A percentile compares a stretch with the other conserved stretches of the same genome.
Evolutionary conservation across 805 yeast species (phyloP).

Genomic region (Torulaspora indica): DNA sequence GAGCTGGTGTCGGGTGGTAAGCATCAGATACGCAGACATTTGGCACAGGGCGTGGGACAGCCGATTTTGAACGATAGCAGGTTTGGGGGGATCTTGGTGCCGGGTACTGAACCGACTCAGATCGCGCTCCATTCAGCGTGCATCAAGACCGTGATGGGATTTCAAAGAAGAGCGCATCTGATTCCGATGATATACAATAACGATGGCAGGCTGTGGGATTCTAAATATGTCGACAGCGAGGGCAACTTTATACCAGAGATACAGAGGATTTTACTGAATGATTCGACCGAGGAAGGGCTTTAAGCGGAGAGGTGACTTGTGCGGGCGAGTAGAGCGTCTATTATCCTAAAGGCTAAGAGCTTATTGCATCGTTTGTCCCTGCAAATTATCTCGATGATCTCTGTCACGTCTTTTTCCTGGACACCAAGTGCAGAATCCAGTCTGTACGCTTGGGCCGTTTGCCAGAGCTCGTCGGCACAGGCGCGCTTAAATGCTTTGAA

Average conservation of each 20-base stretch:
- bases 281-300: slow-evolving; percentile 15
- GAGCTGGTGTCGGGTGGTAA: slow-evolving; percentile 40
- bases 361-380: slow-evolving; percentile 41
- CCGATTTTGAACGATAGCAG: slow-evolving; percentile 35
- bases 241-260: slow-evolving; percentile 29
- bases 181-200: slow-evolving; percentile 26
- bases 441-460: slow-evolving; percentile 18
- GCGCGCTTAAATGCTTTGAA: slow-evolving; percentile 32
- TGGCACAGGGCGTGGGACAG: slow-evolving; percentile 18
- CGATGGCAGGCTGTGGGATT: slow-evolving; percentile 26
- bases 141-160: slow-evolving; percentile 35
- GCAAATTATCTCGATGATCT: slow-evolving; percentile 34
- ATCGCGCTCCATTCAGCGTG: slow-evolving; percentile 41
- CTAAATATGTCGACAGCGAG: slow-evolving; percentile 20
- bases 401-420: slow-evolving; percentile 22
- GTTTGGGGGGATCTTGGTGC: slow-evolving; percentile 23
- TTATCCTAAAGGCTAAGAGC: slow-evolving; percentile 39
- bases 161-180: slow-evolving; percentile 22
- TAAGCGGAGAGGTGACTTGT: slow-evolving; percentile 11
- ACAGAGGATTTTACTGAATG: slow-evolving; percentile 16
- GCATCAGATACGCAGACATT: slow-evolving; percentile 40
- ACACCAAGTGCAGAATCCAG: slow-evolving; percentile 21
- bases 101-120: slow-evolving; percentile 15
- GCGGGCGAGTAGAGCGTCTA: slow-evolving; percentile 42
- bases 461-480: slow-evolving; percentile 28